phyloP scores from a whole-genome alignment of 2,329 filamentous ascomycete species.

The Coniella vitis region DNA sequence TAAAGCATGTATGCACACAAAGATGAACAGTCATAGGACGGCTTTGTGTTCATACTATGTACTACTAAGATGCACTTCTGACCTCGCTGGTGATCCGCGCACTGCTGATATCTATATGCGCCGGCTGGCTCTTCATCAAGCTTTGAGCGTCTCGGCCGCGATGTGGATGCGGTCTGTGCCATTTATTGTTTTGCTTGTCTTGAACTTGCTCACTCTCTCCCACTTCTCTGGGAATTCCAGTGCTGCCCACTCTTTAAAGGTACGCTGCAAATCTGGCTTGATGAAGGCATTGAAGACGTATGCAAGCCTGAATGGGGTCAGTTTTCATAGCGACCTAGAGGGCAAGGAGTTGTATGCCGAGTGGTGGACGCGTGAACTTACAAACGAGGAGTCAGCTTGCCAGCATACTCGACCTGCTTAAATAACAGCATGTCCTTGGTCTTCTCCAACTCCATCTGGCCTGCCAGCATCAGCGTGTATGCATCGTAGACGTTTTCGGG shows the following conservation, averaged over 20 bases:
- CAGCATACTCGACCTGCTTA: slow-evolving; percentile 60
- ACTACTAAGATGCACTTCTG: background rate
- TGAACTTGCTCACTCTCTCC: slow-evolving; percentile 2
- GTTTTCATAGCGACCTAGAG: background rate
- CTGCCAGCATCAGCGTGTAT: slow-evolving; percentile 71
- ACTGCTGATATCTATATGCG: no score
- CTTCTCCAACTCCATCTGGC: slow-evolving; percentile 63
- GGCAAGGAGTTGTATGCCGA: background rate
- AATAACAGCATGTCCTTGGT: slow-evolving; percentile 58
- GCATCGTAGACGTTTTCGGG: slow-evolving; percentile 66
- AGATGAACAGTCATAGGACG: background rate
- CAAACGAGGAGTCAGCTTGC: slow-evolving; percentile 63
- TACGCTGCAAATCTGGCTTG: slow-evolving; percentile 6
- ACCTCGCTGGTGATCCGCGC: background rate
- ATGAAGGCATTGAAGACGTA: slow-evolving; percentile 13
- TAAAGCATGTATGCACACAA: slow-evolving; percentile 5
- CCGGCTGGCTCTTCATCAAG: background rate
- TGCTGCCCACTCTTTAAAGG: slow-evolving; percentile 11
- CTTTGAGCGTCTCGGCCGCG: slow-evolving; percentile 4
- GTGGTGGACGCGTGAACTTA: slow-evolving; percentile 35
- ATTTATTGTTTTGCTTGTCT: slow-evolving; percentile 6
- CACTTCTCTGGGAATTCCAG: slow-evolving; percentile 10
- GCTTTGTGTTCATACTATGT: background rate
- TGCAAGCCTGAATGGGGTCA: slow-evolving; percentile 7
- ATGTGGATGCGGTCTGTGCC: slow-evolving; percentile 12